A percentile compares a stretch with the other conserved stretches of the same genome.
These are phyloP conservation scores for Umbelopsis sp. DNA, from an alignment of 192 early-diverging fungal genomes.

Conservation along the genomic window DNA sequence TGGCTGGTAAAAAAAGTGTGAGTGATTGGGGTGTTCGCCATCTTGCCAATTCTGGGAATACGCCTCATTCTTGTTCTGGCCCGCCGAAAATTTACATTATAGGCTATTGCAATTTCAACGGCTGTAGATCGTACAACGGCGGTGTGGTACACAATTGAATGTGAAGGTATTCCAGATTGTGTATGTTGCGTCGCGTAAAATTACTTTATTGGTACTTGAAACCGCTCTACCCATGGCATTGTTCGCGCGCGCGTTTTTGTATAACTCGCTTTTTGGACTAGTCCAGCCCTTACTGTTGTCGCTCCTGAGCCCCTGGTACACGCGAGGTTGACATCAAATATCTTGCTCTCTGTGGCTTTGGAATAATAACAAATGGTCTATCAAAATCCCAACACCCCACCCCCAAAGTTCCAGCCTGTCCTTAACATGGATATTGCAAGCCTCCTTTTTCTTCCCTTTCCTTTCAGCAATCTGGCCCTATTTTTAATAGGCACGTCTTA, in stretches of 20 bases:
- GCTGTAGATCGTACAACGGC: neutral
- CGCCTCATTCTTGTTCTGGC: slow-evolving; percentile 15
- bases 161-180: too few species aligned
- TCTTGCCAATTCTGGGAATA: neutral
- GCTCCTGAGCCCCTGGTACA: neutral
- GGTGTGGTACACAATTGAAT: too few species aligned
- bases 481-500: too few species aligned
- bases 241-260: too few species aligned
- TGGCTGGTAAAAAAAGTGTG: neutral
- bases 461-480: too few species aligned
- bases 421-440: too few species aligned
- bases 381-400: neutral
- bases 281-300: neutral
- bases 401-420: neutral
- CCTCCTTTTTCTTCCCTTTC: too few species aligned
- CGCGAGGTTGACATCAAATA: slow-evolving; percentile 13
- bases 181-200: too few species aligned
- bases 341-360: neutral
- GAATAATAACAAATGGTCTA: too few species aligned
- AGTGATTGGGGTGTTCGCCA: neutral
- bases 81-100: slow-evolving; percentile 18
- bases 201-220: too few species aligned
- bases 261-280: neutral
- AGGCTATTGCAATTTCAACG: neutral
- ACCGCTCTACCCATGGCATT: too few species aligned